Evolutionary conservation across 1,139 yeast genomes (phyloP).

Genomic region (Diutina neorugosa): DNA sequence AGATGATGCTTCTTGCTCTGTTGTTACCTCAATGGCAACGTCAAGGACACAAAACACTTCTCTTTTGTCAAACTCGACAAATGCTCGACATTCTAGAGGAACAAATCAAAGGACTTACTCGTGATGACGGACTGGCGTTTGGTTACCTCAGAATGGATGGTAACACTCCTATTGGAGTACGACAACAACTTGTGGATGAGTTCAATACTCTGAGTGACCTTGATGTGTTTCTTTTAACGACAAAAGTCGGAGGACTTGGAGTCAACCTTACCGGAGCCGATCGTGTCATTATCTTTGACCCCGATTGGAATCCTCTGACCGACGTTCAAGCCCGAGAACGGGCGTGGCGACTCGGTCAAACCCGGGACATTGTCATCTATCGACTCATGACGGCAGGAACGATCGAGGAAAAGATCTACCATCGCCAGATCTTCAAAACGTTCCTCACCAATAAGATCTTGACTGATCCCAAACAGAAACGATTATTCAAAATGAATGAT

Average conservation of each 20-base stretch:
- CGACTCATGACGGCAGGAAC: constrained; percentile 90
- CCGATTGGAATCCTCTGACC: constrained; percentile 98
- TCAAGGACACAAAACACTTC: constrained; percentile 66
- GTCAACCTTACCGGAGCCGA: constrained; percentile 93
- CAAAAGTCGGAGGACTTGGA: constrained; percentile 94
- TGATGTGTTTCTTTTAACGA: constrained; percentile 68
- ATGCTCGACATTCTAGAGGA: constrained; percentile 81
- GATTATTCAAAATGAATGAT: constrained; percentile 88
- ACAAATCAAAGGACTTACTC: constrained; percentile 33
- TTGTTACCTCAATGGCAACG: constrained; percentile 63
- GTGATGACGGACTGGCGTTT: constrained; percentile 14
- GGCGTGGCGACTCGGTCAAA: constrained; percentile 96
- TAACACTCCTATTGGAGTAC: constrained; percentile 60
- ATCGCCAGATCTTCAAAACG: constrained; percentile 92
- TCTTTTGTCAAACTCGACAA: constrained; percentile 87
- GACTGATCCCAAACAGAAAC: constrained; percentile 87
- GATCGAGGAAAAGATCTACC: constrained; percentile 93
- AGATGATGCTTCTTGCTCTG: constrained; percentile 78
- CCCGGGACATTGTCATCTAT: constrained; percentile 84
- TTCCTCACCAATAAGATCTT: constrained; percentile 85
- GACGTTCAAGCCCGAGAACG: constrained; percentile 95
- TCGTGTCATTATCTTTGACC: constrained; percentile 86
- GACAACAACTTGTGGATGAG: constrained; percentile 71
- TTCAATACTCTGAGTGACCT: constrained; percentile 54
- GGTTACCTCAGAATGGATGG: constrained; percentile 88